These are phyloP conservation scores for Bacidia gigantensis DNA, from an alignment of 495 filamentous ascomycete species.

Conservation along the genomic window DNA sequence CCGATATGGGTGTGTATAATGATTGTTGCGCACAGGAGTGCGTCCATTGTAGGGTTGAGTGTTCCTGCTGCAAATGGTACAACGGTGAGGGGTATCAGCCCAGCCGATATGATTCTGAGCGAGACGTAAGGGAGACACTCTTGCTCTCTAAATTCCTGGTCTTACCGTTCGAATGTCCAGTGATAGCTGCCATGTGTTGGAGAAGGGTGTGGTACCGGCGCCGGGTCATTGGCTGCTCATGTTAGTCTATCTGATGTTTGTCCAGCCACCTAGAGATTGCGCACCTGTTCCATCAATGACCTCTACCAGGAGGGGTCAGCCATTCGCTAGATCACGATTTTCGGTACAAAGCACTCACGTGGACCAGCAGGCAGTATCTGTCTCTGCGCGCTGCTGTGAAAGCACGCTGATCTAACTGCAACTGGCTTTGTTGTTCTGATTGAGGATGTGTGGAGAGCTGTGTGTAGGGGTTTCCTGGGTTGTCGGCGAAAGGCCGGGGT, in stretches of 20 bases:
- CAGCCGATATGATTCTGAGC: constrained; percentile 51
- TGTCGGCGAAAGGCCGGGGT: no score
- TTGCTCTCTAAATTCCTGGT: not conserved
- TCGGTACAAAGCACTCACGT: constrained; percentile 18
- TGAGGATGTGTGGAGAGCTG: no score
- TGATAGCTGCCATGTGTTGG: constrained; percentile 88
- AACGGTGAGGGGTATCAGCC: constrained; percentile 72
- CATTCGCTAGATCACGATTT: not conserved
- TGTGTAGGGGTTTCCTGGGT: no score
- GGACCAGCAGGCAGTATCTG: constrained; percentile 34
- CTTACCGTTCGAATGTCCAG: constrained; percentile 87
- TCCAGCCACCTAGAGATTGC: not conserved
- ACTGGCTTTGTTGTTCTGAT: no score
- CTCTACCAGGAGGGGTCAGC: constrained; percentile 38
- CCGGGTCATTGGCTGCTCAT: constrained; percentile 79
- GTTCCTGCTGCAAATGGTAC: constrained; percentile 86
- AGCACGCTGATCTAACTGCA: no score
- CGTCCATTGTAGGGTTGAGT: constrained; percentile 78
- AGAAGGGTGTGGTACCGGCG: constrained; percentile 52
- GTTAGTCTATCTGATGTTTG: constrained; percentile 12
- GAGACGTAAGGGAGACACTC: constrained; percentile 5
- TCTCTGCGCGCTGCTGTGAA: constrained; percentile 26
- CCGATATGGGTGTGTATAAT: constrained; percentile 91
- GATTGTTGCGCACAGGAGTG: constrained; percentile 65
- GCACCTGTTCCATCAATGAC: constrained; percentile 65